Conservation (phyloP, 2,329 filamentous ascomycete species). For the Trichophyton mentagrophytes region DNA sequence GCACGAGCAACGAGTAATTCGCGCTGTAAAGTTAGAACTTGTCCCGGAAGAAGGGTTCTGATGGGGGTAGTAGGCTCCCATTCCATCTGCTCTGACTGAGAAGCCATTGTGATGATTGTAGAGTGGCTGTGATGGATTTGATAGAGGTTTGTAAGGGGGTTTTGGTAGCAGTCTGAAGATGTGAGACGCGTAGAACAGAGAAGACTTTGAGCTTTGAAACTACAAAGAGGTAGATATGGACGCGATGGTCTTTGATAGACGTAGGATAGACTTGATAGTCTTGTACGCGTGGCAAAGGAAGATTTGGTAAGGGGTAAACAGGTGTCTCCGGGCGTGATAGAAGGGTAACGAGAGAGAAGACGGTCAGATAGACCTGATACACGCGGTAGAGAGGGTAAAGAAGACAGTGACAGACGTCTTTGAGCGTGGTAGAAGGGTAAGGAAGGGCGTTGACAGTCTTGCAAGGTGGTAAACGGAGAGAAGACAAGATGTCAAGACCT, state of each 20-base stretch:
- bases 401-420: background rate
- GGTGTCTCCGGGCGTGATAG: background rate
- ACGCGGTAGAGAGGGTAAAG: background rate
- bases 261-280: background rate
- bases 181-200: background rate
- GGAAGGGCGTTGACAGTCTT: background rate
- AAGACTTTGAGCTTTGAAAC: background rate
- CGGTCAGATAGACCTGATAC: background rate
- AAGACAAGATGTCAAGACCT: background rate
- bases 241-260: background rate
- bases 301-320: background rate
- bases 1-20: background rate
- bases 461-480: background rate
- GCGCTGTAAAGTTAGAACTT: slow-evolving; percentile 3
- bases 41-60: background rate
- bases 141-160: background rate
- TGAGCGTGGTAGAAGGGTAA: background rate
- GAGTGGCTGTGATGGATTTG: background rate
- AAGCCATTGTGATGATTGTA: background rate
- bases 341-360: background rate
- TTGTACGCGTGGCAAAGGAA: background rate
- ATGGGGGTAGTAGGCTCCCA: slow-evolving; percentile 5
- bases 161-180: background rate
- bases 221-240: background rate
- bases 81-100: slow-evolving; percentile 2